phyloP scores from a whole-genome alignment of 2,329 filamentous ascomycete species.

The Penicillium sp. region DNA sequence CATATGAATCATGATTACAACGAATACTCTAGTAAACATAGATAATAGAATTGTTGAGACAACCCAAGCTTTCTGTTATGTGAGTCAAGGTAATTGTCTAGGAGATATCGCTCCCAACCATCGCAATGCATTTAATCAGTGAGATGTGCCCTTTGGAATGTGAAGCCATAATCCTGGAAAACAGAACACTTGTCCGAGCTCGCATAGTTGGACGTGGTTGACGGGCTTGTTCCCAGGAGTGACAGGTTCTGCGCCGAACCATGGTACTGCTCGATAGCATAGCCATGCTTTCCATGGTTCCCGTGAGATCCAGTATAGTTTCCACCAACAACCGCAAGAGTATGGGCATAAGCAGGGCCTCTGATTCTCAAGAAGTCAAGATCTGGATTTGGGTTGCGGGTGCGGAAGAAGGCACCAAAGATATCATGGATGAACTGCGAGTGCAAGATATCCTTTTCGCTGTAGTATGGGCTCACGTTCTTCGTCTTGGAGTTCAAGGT shows the following conservation, averaged over 20 bases:
- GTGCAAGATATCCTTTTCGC: constrained; percentile 19
- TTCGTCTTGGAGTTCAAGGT: constrained; percentile 26
- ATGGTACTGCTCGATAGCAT: constrained; percentile 15
- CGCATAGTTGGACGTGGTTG: constrained; percentile 11
- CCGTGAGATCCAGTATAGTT: neutral
- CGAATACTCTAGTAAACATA: too few species aligned
- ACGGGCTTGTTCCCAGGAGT: constrained; percentile 19
- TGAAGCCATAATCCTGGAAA: constrained; percentile 28
- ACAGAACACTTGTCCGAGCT: constrained; percentile 20
- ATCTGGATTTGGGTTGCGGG: constrained; percentile 23
- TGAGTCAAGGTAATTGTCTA: neutral
- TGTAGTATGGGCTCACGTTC: constrained; percentile 26
- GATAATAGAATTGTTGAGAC: too few species aligned
- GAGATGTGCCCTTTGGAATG: constrained; percentile 23
- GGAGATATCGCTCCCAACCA: neutral
- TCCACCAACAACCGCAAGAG: constrained; percentile 14
- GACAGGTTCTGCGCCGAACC: constrained; percentile 9
- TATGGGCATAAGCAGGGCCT: constrained; percentile 24
- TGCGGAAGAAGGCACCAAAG: constrained; percentile 26
- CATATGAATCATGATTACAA: neutral
- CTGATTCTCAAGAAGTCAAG: constrained; percentile 15
- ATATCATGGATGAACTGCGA: constrained; percentile 28
- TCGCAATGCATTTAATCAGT: neutral
- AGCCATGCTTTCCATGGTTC: neutral
- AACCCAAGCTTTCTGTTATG: too few species aligned